These are phyloP conservation scores for Phaseolus lunatus DNA, from an alignment of 306 rosid species.

Conservation along the genomic window DNA sequence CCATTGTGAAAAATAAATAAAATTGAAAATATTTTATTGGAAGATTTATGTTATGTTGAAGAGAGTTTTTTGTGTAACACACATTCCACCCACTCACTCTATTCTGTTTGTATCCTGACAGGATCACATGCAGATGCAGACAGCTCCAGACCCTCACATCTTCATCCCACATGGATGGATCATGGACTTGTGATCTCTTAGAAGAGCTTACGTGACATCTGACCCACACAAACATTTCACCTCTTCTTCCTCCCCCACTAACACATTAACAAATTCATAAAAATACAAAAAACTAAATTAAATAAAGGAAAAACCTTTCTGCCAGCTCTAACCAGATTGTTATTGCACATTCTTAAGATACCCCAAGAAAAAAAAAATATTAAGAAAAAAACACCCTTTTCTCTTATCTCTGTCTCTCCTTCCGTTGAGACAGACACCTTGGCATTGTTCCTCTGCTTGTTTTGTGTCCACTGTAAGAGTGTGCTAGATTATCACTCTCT, in stretches of 20 bases:
- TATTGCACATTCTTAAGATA: slow-evolving; percentile 46
- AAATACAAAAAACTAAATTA: neutral
- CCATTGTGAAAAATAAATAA: neutral
- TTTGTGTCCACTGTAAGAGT: slow-evolving; percentile 34
- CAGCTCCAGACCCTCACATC: slow-evolving; percentile 70
- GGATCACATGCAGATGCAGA: slow-evolving; percentile 84
- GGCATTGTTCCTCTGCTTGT: slow-evolving; percentile 18
- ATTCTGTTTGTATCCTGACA: slow-evolving; percentile 56
- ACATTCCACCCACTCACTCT: slow-evolving; percentile 34
- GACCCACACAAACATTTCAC: slow-evolving; percentile 57
- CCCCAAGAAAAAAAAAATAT: neutral
- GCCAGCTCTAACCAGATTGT: slow-evolving; percentile 60
- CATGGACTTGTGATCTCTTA: slow-evolving; percentile 50
- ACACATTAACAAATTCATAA: neutral
- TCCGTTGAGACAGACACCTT: slow-evolving; percentile 42
- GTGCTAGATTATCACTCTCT: slow-evolving; percentile 26
- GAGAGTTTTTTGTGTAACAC: neutral
- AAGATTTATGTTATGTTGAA: neutral
- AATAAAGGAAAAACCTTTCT: slow-evolving; percentile 4
- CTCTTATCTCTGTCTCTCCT: slow-evolving; percentile 46
- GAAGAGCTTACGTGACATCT: slow-evolving; percentile 44
- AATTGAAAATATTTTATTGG: neutral
- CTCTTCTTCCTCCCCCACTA: slow-evolving; percentile 13
- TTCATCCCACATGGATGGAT: slow-evolving; percentile 64
- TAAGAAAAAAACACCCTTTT: slow-evolving; percentile 41